Evolutionary conservation across 1,284 basidiomycete species (phyloP), one percentile per base, ranked within the genome.

Genomic region (Fomitopsis betulina): DNA sequence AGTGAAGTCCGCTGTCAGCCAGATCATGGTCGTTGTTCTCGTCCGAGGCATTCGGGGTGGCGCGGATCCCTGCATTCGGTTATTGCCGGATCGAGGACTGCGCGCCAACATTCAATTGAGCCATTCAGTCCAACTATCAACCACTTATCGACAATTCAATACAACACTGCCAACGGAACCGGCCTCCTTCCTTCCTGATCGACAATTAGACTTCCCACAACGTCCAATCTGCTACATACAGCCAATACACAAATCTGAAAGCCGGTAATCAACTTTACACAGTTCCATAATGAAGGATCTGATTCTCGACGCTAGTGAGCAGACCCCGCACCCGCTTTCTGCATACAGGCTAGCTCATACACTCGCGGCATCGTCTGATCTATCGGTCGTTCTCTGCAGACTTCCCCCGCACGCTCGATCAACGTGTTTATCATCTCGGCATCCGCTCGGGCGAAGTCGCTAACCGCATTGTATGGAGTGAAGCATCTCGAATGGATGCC

Each of bases 371-470:
- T 17, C 27, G 30, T 53, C 47, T 55, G 35, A 43, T 50, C 49
- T 33, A 37, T 21, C 39, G 23, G 39, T 45, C 27, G 38, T 56
- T 23, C 35, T 3, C 55, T 54, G 53, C 63, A 91, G 89, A 91
- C 74, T 89, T 91, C 67, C 89, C 89, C 58, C 81, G 83, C 58
- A 88, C 88, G 50, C 76, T 77, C 45, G 86, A 87, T 69, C 79
- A 80, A 54, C 84, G 87, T 60, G 87, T 90, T 54, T 91, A 91
- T 70, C 89, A 91, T 72, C 80, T 91, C n/a, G 89, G 88, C 43
- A 71, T 91, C 60, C 79, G 83, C 54, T 76, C 81, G 42, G 90
- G 89, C 21, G 87, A 92, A 68, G 86, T 93, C 23, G 89, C 92
- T 51, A 93, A 93, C 72, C 83, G 89, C 51, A 89, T 93, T 69